Evolutionary conservation across 2,329 filamentous ascomycete genomes (phyloP).

Genomic region (Colletotrichum orchidophilum): DNA sequence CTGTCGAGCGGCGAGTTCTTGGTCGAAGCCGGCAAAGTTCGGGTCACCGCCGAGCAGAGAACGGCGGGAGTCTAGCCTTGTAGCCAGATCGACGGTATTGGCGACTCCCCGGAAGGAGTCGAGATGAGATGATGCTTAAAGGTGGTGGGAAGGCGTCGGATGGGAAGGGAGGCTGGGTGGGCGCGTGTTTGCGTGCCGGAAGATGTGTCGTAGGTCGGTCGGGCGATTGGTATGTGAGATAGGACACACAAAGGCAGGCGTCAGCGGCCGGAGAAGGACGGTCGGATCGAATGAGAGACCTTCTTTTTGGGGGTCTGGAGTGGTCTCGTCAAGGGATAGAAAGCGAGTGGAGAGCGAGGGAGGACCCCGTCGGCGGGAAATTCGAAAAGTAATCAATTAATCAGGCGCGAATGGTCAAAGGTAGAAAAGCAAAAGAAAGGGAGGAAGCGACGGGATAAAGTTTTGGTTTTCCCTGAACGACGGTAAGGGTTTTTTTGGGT

Average conservation of each 20-base stretch:
- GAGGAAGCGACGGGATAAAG: conserved; percentile 3
- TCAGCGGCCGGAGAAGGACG: conserved; percentile 10
- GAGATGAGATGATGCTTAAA: conserved; percentile 22
- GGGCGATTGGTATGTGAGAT: not conserved
- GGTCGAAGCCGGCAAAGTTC: conserved; percentile 41
- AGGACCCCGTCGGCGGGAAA: conserved; percentile 24
- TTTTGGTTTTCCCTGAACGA: conserved; percentile 17
- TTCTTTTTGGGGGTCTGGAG: conserved; percentile 9
- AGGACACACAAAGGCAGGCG: not conserved
- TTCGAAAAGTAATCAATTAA: conserved; percentile 24
- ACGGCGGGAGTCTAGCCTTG: conserved; percentile 51
- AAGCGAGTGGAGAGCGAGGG: conserved; percentile 32
- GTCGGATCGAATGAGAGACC: not conserved
- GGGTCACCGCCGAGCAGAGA: conserved; percentile 50
- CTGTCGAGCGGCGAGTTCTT: conserved; percentile 38
- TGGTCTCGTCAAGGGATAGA: conserved; percentile 23
- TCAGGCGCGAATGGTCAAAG: conserved; percentile 12
- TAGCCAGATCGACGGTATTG: conserved; percentile 45
- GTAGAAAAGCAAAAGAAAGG: not conserved
- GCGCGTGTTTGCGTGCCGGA: not conserved
- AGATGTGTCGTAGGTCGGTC: not conserved
- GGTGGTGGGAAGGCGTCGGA: conserved; percentile 11
- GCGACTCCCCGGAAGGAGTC: conserved; percentile 43
- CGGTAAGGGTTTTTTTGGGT: not conserved
- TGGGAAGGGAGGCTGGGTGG: conserved; percentile 3